A percentile compares a stretch with the other conserved stretches of the same genome.
Conservation (phyloP, 306 rosid genomes). For the Lathyrus oleraceus region DNA sequence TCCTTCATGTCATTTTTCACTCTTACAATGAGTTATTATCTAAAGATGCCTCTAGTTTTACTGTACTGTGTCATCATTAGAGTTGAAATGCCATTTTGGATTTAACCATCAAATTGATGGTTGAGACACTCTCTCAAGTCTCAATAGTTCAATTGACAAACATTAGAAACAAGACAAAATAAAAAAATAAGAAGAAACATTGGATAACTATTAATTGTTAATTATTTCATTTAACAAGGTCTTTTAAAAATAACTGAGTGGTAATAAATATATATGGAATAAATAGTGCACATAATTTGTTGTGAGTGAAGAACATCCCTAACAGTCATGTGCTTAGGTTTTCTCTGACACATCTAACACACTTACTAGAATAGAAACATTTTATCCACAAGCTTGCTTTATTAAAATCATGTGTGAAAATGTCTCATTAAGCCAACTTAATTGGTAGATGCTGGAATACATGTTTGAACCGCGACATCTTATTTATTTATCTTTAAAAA, state of each 20-base stretch:
- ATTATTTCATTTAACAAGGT: neutral
- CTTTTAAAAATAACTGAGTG: too few species aligned
- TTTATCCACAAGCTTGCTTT: neutral
- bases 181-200: neutral
- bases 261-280: neutral
- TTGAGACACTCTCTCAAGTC: neutral
- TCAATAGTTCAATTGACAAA: neutral
- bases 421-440: neutral
- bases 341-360: neutral
- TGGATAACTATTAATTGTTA: neutral
- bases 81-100: slow-evolving; percentile 25
- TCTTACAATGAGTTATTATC: slow-evolving; percentile 10
- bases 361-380: slow-evolving; percentile 12
- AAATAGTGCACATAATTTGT: neutral
- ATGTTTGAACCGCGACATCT: too few species aligned
- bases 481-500: too few species aligned
- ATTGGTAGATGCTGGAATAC: too few species aligned
- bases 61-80: slow-evolving; percentile 19
- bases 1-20: slow-evolving; percentile 17
- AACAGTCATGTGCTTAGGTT: neutral
- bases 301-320: neutral
- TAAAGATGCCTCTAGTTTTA: slow-evolving; percentile 13
- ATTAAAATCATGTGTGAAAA: slow-evolving; percentile 22
- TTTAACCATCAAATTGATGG: slow-evolving; percentile 12
- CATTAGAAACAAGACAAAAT: neutral